Evolutionary conservation across 257 asterid species (phyloP).

Genomic region (Solanum sparsipilum): DNA sequence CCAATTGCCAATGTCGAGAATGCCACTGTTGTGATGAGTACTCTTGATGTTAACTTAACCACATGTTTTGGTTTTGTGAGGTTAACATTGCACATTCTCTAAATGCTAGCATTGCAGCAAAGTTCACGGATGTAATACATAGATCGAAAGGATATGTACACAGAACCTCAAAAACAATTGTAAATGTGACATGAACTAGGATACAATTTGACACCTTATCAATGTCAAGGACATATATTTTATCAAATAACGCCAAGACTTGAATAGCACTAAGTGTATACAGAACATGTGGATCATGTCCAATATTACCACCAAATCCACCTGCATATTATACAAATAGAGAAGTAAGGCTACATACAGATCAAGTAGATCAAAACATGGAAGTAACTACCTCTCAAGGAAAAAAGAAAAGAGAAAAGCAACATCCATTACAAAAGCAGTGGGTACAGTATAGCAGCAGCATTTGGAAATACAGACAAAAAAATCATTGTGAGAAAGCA

Average conservation of each 20-base stretch:
- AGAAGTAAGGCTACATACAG: neutral
- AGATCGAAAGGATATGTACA: neutral
- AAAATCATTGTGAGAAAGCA: neutral
- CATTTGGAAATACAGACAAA: neutral
- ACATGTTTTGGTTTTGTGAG: neutral
- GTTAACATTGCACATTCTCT: neutral
- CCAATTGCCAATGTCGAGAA: neutral
- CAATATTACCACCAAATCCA: conserved; percentile 93
- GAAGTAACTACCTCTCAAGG: neutral
- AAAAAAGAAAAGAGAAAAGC: neutral
- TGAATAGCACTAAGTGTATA: conserved; percentile 87
- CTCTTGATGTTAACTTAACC: neutral
- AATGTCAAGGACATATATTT: conserved; percentile 57
- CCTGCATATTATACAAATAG: conserved; percentile 28
- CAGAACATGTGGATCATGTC: conserved; percentile 84
- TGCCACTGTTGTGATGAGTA: neutral
- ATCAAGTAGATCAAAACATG: neutral
- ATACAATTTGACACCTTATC: conserved; percentile 78
- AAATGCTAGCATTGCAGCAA: neutral
- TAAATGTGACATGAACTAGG: conserved; percentile 18
- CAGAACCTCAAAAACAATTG: neutral
- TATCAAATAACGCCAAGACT: conserved; percentile 78
- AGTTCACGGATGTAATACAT: neutral
- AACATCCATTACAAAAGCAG: neutral
- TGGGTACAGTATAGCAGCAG: neutral